phyloP scores from a whole-genome alignment of 2,329 filamentous ascomycete genomes.

The Ustilaginoidea virens region DNA sequence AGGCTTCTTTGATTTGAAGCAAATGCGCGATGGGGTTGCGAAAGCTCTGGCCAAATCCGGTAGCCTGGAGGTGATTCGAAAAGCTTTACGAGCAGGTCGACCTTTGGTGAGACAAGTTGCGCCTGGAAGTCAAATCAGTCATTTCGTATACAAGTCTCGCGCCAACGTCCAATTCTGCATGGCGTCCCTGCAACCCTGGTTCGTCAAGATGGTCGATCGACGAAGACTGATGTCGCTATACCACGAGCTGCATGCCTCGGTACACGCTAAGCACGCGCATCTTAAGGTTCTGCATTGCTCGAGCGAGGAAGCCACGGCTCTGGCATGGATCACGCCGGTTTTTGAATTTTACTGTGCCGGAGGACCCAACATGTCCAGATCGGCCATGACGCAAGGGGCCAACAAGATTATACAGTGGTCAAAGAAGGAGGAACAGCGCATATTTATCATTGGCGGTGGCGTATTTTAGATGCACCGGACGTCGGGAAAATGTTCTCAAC shows the following conservation, averaged over 20 bases:
- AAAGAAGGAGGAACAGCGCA: conserved; percentile 74
- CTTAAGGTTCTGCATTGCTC: conserved; percentile 76
- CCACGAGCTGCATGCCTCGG: conserved; percentile 64
- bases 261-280: conserved; percentile 74
- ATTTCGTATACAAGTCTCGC: conserved; percentile 92
- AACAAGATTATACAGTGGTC: conserved; percentile 89
- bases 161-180: conserved; percentile 93
- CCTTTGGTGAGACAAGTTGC: conserved; percentile 60
- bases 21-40: conserved; percentile 48
- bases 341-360: conserved; percentile 97
- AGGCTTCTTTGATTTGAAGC: conserved; percentile 77
- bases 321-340: conserved; percentile 80
- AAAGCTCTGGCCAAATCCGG: conserved; percentile 62
- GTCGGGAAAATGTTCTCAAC: neutral
- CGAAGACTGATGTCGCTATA: conserved; percentile 73
- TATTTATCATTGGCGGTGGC: conserved; percentile 96
- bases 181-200: conserved; percentile 63
- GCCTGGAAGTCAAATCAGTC: conserved; percentile 64
- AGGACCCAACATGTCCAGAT: conserved; percentile 49
- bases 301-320: conserved; percentile 56
- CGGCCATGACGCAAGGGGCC: conserved; percentile 65
- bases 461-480: conserved; percentile 39
- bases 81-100: conserved; percentile 55
- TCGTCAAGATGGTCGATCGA: conserved; percentile 39
- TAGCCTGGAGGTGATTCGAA: conserved; percentile 58